Conservation (phyloP, 164 flowering plant genomes). For the Protea cynaroides region DNA sequence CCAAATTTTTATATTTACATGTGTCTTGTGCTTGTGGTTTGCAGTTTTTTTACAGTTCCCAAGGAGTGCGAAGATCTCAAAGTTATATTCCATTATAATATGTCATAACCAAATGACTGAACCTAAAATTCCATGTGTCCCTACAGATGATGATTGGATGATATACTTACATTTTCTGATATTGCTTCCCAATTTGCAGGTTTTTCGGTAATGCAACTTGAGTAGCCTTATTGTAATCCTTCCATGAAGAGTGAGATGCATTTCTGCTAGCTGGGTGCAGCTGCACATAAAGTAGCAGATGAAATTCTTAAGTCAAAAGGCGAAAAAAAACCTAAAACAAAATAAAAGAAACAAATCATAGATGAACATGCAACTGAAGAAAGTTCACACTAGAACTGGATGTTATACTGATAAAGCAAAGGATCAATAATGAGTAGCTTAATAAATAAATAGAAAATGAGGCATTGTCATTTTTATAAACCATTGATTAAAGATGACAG, state of each 20-base stretch:
- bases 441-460: too few relatives aligned
- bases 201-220: conserved; percentile 29
- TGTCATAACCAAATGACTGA: neutral
- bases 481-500: neutral
- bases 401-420: neutral
- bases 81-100: neutral
- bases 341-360: too few relatives aligned
- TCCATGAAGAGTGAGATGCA: conserved; percentile 39
- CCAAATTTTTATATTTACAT: neutral
- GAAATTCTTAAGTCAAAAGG: neutral
- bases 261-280: conserved; percentile 28
- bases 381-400: neutral
- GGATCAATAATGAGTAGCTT: too few relatives aligned
- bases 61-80: neutral
- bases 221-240: conserved; percentile 22
- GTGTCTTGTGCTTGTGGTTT: neutral
- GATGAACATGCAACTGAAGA: neutral
- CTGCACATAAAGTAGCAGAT: conserved; percentile 12
- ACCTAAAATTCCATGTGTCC: neutral
- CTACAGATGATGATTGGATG: neutral
- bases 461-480: neutral
- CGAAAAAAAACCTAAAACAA: neutral
- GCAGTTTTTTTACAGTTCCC: neutral
- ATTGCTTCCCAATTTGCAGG: conserved; percentile 43
- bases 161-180: conserved; percentile 67